Base-by-base conservation (phyloP, 106 monocot genomes). In the Narthecium ossifragum region DNA sequence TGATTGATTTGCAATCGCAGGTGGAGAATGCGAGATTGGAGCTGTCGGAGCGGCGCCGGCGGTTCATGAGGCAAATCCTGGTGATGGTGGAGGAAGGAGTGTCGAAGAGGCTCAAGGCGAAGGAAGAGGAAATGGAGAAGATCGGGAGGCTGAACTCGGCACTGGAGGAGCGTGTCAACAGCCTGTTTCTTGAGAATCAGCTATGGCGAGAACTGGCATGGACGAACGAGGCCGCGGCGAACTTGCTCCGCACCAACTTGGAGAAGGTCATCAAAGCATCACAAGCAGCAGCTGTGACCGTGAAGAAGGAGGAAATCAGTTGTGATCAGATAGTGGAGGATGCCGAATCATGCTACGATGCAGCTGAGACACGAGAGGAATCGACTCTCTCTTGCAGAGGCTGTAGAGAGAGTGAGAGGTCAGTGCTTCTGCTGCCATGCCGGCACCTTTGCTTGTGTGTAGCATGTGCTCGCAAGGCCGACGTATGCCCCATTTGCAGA, bases 131-230 rank as follows among this genome's bases (percentile, higher is more conserved):
- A 65, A 74, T 80, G 32, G 73, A 68, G 52, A 37, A 54, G 55
- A 26, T 79, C 31, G 60, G n/a, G 38, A 67, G 65, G 49, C 57
- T 76, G 43, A 91, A 82, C 59, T 64, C 48, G 34, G 73, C 56
- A 21, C 36, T 91, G 54, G 78, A 79, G 52, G 85, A 85, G 34
- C 67, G 61, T 17, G 38, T 74, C 23, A 55, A 53, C 29, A 67
- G 55, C 34, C 67, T 85, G 3, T 55, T 23, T 21, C 8, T 63
- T 2, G 90, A 91, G 58, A 69, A 65, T 55, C 73, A 85, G 57
- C 67, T 71, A 23, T 91, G 90, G 90, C 23, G 68, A 23, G 75
- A 77, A 26, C 26, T 85, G 17, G 90, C 90, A 24, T 68, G 71
- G 67, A 69, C 53, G 32, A 78, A 77, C 64, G 85, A 79, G 61